These are phyloP conservation scores for Microdochium bolleyi DNA, from an alignment of 2,329 filamentous ascomycete genomes.

Conservation along the genomic window DNA sequence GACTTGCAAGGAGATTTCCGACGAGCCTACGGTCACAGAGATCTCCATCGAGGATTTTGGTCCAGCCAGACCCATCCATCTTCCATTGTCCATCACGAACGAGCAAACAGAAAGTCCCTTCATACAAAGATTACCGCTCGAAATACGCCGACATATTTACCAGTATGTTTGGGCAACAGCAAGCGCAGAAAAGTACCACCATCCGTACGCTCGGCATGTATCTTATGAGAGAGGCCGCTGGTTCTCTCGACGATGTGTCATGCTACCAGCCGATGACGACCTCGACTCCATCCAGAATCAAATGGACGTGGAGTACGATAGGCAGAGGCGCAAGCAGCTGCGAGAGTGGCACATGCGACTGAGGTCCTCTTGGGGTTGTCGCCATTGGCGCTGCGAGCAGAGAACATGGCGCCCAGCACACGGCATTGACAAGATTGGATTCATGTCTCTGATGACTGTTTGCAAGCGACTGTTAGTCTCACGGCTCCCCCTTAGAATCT, in stretches of 20 bases:
- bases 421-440: slow-evolving; percentile 14
- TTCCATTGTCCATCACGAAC: background rate
- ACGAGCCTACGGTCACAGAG: too few relatives aligned
- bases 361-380: slow-evolving; percentile 19
- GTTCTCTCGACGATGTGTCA: slow-evolving; percentile 18
- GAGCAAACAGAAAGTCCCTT: slow-evolving; percentile 16
- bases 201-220: slow-evolving; percentile 14
- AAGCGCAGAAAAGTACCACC: slow-evolving; percentile 17
- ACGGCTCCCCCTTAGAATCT: background rate
- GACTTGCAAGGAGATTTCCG: too few relatives aligned
- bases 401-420: slow-evolving; percentile 10
- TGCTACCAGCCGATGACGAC: slow-evolving; percentile 17
- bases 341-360: slow-evolving; percentile 18
- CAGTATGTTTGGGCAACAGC: slow-evolving; percentile 13
- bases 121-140: slow-evolving; percentile 21
- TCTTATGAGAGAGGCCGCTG: slow-evolving; percentile 19
- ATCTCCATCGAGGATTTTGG: too few relatives aligned
- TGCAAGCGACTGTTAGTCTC: slow-evolving; percentile 21
- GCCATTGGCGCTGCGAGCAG: slow-evolving; percentile 22
- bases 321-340: slow-evolving; percentile 7
- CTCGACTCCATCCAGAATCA: slow-evolving; percentile 15
- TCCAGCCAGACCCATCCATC: background rate
- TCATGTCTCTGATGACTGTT: slow-evolving; percentile 17
- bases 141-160: slow-evolving; percentile 24
- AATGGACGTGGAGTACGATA: slow-evolving; percentile 14